phyloP scores from a whole-genome alignment of 805 yeast species.

The Zygotorulaspora florentina region DNA sequence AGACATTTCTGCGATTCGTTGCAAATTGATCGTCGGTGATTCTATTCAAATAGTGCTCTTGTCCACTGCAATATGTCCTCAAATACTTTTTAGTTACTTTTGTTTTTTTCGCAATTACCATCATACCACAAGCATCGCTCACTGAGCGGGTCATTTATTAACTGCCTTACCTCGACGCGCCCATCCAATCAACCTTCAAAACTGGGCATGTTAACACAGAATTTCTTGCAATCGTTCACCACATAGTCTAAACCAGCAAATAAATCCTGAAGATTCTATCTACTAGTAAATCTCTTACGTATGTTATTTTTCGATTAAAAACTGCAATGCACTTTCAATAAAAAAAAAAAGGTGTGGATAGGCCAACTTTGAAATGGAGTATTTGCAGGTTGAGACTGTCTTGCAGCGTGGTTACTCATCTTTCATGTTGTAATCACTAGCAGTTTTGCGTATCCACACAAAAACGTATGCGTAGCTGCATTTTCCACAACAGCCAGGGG shows the following conservation, averaged over 20 bases:
- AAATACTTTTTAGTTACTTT: neutral
- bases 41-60: neutral
- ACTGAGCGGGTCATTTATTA: neutral
- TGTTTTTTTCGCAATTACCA: neutral
- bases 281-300: too few species aligned
- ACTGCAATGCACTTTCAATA: too few species aligned
- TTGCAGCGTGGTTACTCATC: neutral
- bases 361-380: too few species aligned
- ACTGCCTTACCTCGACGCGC: conserved; percentile 1
- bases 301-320: too few species aligned
- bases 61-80: neutral
- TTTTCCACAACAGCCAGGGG: neutral
- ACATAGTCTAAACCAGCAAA: too few species aligned
- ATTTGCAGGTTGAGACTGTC: neutral
- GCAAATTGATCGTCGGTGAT: neutral
- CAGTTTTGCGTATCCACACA: neutral
- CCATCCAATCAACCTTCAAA: neutral
- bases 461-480: neutral
- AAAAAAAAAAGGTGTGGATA: too few species aligned
- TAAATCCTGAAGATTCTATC: too few species aligned
- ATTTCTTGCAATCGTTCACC: too few species aligned
- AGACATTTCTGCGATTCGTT: neutral
- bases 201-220: neutral
- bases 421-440: neutral
- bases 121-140: neutral